These are phyloP conservation scores for Aureobasidium leucospermi DNA, from an alignment of 2,329 filamentous ascomycete genomes.

Conservation along the genomic window DNA sequence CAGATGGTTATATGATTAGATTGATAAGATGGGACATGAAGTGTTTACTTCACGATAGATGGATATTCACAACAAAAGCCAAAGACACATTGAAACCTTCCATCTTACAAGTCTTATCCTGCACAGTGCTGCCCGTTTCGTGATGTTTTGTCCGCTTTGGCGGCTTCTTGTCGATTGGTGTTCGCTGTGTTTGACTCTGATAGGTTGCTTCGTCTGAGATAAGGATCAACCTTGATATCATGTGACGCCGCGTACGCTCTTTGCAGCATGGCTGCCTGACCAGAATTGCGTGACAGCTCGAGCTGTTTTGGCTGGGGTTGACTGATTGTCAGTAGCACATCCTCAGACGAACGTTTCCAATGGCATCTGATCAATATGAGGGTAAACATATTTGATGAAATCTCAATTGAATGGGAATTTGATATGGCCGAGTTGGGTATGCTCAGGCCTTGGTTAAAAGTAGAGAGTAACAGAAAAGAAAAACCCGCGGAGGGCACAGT, in stretches of 20 bases:
- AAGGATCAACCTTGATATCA: neutral
- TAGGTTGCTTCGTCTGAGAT: neutral
- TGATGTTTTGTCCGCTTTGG: neutral
- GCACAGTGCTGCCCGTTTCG: neutral
- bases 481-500: neutral
- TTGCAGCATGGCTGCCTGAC: neutral
- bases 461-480: neutral
- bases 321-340: neutral
- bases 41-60: neutral
- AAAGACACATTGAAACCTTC: neutral
- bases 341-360: too few relatives aligned
- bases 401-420: neutral
- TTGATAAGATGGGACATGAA: neutral
- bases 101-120: too few relatives aligned
- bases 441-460: conserved; percentile 4
- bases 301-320: neutral
- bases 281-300: neutral
- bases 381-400: neutral
- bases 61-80: neutral
- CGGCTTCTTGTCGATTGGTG: neutral
- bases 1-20: neutral
- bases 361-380: too few relatives aligned
- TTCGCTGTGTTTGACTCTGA: neutral
- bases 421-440: conserved; percentile 11
- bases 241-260: conserved; percentile 6